These are phyloP conservation scores for Capsicum baccatum DNA, from an alignment of 257 asterid species.

Conservation along the genomic window DNA sequence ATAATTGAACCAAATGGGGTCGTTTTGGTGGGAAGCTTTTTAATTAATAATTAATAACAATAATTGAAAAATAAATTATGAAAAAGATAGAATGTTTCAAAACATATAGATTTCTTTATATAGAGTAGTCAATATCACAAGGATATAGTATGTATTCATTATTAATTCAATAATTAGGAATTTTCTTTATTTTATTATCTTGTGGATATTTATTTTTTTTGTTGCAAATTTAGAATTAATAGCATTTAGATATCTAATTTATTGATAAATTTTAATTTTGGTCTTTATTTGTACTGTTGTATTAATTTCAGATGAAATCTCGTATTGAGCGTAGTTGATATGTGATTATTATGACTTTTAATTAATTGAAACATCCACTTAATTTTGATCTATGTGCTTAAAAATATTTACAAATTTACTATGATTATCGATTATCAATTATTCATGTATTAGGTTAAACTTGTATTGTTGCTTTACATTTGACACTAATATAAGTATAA, in stretches of 20 bases:
- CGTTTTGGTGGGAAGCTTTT: slow-evolving; percentile 11
- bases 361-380: no score
- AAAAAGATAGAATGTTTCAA: slow-evolving; percentile 26
- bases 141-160: neutral
- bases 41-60: neutral
- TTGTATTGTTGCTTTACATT: neutral
- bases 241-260: neutral
- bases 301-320: no score
- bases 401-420: neutral
- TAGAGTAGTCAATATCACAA: slow-evolving; percentile 23
- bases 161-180: neutral
- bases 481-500: neutral
- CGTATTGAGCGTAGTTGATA: no score
- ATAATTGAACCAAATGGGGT: slow-evolving; percentile 29
- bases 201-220: neutral
- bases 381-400: no score
- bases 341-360: no score
- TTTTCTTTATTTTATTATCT: slow-evolving; percentile 7
- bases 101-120: slow-evolving; percentile 1
- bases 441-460: neutral
- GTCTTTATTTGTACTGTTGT: no score
- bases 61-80: slow-evolving; percentile 11
- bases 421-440: neutral
- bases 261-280: neutral
- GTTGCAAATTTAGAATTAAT: neutral